Base-by-base conservation (phyloP, 148 eudicot genomes). In the Vaccinium darrowii region DNA sequence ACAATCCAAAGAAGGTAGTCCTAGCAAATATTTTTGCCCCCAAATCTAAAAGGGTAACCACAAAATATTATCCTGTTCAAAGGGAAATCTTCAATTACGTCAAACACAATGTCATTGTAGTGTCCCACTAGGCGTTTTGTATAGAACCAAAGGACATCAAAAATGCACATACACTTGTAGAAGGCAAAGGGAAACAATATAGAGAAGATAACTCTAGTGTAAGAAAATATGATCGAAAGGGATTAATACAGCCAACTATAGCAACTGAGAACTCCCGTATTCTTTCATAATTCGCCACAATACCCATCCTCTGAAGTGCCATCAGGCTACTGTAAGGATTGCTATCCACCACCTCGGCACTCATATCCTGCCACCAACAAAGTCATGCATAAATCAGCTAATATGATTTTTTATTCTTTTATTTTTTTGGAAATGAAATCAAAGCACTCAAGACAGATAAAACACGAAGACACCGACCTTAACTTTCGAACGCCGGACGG, bases 291-390 rank as follows among this genome's bases (percentile, higher is more conserved):
- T 96, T 96, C 51, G 92, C 87, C 87, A 96, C 95, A 85, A 96
- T 96, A 33, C 99, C 99, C 99, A 96, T 96, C 86, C 99, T 92
- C 83, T 96, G 98, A 90, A 96, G 98, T 53, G 99, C 99, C 99
- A 96, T 96, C 16, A 96, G 89, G 86, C 99, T 92, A 86, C 99
- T 96, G 87, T 96, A 96, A 84, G 98, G 99, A 87, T 96, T 96
- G 89, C 99, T 96, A 82, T 96, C 98, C 63, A 96, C 91, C 87
- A 96, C 98, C 87, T 96, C 98, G 43, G 95, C 94, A 88, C 98
- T 96, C 98, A 96, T 94, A 86, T 94, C 97, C 98, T 96, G 93
- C 83, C 80, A 88, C 21, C 73, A 86, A 51, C 33, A 53, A 74
- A 85, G 5, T 43, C 52, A 80, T 71, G 8, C 63, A 84, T 25